phyloP scores from a whole-genome alignment of 1,284 basidiomycete genomes.

The Trichosporon asahii region DNA sequence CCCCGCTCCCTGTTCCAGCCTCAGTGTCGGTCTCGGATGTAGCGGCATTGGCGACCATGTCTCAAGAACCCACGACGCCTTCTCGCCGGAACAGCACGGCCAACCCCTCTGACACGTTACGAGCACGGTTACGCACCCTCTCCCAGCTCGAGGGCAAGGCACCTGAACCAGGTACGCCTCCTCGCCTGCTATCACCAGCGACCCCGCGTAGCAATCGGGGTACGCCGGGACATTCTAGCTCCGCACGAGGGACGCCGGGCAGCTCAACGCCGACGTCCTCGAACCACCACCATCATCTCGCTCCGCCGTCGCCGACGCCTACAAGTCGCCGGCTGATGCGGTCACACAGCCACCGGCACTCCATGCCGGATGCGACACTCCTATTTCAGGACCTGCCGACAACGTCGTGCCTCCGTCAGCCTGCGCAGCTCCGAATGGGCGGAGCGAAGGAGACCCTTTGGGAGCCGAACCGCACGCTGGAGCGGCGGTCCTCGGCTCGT shows the following conservation, averaged over 20 bases:
- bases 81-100: constrained; percentile 8
- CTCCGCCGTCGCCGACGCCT: constrained; percentile 21
- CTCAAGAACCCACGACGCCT: constrained; percentile 14
- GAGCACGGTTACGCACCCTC: constrained; percentile 19
- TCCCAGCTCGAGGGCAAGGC: constrained; percentile 13
- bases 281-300: constrained; percentile 6
- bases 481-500: not conserved
- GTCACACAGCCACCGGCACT: constrained; percentile 12
- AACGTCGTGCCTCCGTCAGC: constrained; percentile 18
- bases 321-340: constrained; percentile 13
- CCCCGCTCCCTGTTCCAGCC: constrained; percentile 9
- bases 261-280: constrained; percentile 21
- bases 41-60: constrained; percentile 20
- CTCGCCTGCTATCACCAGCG: constrained; percentile 12
- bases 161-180: not conserved
- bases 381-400: constrained; percentile 14
- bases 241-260: constrained; percentile 9
- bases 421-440: constrained; percentile 20
- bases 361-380: not conserved
- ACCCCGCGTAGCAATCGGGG: constrained; percentile 17
- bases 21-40: constrained; percentile 23
- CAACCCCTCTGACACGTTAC: constrained; percentile 15
- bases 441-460: not conserved
- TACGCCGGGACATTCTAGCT: constrained; percentile 16
- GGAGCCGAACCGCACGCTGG: not conserved